phyloP scores from a whole-genome alignment of 2,329 filamentous ascomycete species.

The Fusarium papillatum region DNA sequence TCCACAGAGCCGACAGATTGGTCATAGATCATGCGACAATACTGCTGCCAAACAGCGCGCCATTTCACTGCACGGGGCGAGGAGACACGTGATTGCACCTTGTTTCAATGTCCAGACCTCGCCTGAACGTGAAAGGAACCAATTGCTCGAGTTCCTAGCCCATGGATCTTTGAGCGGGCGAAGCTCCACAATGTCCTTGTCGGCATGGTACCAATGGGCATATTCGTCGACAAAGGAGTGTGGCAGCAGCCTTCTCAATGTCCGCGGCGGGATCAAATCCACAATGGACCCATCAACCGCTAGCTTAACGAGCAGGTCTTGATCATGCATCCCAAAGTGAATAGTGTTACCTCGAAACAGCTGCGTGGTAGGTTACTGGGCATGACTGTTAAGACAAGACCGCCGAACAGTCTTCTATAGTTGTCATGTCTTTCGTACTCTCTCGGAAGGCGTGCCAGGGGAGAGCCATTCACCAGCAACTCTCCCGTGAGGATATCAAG shows the following conservation, averaged over 20 bases:
- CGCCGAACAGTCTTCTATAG: constrained; percentile 28
- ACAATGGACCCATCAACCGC: neutral
- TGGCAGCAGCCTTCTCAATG: constrained; percentile 50
- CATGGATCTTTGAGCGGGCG: constrained; percentile 44
- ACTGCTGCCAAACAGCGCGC: neutral
- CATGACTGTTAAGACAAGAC: constrained; percentile 27
- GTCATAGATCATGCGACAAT: constrained; percentile 9
- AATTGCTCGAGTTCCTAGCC: constrained; percentile 34
- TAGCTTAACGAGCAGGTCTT: constrained; percentile 51
- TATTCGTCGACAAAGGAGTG: constrained; percentile 52
- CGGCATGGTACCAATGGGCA: constrained; percentile 61
- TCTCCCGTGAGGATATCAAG: constrained; percentile 24
- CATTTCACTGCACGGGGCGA: neutral
- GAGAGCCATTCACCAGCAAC: constrained; percentile 21
- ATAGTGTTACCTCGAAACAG: constrained; percentile 39
- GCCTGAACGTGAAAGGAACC: constrained; percentile 39
- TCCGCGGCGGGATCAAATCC: constrained; percentile 50
- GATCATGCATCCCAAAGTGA: constrained; percentile 52
- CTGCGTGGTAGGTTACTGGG: constrained; percentile 45
- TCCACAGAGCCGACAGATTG: neutral
- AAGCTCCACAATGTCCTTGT: constrained; percentile 48
- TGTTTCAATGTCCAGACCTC: constrained; percentile 1
- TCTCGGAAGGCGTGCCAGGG: constrained; percentile 17
- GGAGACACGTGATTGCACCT: neutral
- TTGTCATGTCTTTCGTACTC: constrained; percentile 10